Evolutionary conservation across 163 green algal genomes (phyloP), one percentile per base, ranked within the genome.

Genomic region (Scenedesmus sp.): DNA sequence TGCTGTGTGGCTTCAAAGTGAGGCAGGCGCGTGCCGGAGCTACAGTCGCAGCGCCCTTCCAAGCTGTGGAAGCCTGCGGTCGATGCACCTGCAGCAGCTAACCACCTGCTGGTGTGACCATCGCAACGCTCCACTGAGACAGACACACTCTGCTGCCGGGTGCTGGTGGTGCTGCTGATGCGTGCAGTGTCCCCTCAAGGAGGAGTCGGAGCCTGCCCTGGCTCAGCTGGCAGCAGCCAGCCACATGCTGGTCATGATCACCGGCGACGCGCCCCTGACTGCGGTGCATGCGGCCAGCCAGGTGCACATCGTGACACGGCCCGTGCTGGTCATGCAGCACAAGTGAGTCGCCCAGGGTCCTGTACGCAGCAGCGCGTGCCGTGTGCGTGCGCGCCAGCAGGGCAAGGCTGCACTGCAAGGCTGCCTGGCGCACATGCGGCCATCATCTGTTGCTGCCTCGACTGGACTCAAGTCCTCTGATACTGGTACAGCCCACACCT

Each of bases 161-260:
- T 49, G 73, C 73, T 49, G 73, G 7, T 49, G 37, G 35, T 86
- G 30, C 3, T 72, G 30, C 44, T 86, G 30, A 37, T 80, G 40
- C 35, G n/a, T 84, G 59, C 93, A 95, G 92, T 96, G 94, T 88
- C 95, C 95, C 2, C 85, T 97, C 7, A 97, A 97, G 86, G 49
- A 72, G 16, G 97, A 99, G 73, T 96, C 90, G 6, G 97, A 96
- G 94, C 94, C 95, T 3, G 92, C 97, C 15, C 93, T 99, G 46
- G 44, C 65, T 13, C 92, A 92, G 85, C 96, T 98, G 83, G 89
- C 88, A 16, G 94, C 94, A 37, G 94, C 93, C 43, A 96, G 92
- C 40, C 97, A 99, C 94, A 96, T 98, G 92, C 94, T 99, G 80
- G 94, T 99, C 42, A 99, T 99, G 98, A 99, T 99, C 93, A 99